Evolutionary conservation across 1,284 basidiomycete genomes (phyloP).

Genomic region (Trichosporon sp.): DNA sequence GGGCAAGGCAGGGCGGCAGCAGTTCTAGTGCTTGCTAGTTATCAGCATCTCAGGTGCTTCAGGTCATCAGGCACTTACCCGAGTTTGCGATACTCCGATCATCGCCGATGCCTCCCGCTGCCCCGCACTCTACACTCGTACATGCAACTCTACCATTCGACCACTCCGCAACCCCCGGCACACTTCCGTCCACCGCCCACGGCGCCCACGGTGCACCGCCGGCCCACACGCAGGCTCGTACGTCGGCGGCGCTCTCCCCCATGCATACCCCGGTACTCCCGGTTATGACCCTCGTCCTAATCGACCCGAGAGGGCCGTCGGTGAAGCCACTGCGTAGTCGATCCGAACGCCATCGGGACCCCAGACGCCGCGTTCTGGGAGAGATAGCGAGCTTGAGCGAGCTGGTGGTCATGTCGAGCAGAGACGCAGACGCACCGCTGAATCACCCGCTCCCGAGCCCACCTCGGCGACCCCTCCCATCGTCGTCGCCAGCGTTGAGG

Average conservation of each 20-base stretch:
- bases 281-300: neutral
- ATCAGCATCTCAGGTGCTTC: neutral
- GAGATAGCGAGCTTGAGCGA: neutral
- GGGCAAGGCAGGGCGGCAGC: neutral
- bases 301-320: neutral
- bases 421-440: no score
- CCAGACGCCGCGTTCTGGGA: slow-evolving; percentile 3
- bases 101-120: slow-evolving; percentile 16
- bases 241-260: neutral
- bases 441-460: neutral
- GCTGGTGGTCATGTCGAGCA: neutral
- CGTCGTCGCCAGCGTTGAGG: neutral
- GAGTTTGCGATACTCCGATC: slow-evolving; percentile 5
- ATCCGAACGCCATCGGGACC: slow-evolving; percentile 10
- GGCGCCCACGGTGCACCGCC: slow-evolving; percentile 2
- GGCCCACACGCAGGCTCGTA: neutral
- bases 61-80: slow-evolving; percentile 8
- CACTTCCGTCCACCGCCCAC: neutral
- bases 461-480: neutral
- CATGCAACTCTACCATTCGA: neutral
- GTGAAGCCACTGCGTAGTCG: neutral
- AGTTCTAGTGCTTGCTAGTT: slow-evolving; percentile 11
- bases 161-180: neutral
- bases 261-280: neutral
- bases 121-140: neutral